A percentile compares a stretch with the other conserved stretches of the same genome.
Evolutionary conservation across 2,329 filamentous ascomycete genomes (phyloP).

Genomic region (Nigrospora osmanthi): DNA sequence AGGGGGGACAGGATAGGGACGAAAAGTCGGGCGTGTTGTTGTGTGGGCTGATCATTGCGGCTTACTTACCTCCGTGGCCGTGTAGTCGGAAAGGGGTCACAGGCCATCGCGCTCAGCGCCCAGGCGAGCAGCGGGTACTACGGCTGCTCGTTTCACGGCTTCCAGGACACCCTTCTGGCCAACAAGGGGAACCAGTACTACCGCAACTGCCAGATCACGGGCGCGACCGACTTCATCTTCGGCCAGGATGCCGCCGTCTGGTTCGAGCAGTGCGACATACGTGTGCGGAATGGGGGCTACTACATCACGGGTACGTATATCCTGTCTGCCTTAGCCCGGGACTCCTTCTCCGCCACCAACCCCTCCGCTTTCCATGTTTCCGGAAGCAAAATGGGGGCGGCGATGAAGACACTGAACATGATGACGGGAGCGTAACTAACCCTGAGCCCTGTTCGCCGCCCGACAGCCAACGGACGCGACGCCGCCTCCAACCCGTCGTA

Average conservation of each 20-base stretch:
- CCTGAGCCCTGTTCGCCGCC: not conserved
- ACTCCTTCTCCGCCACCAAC: no score
- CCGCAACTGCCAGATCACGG: constrained; percentile 31
- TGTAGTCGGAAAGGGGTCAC: constrained; percentile 32
- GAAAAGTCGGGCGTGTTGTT: no score
- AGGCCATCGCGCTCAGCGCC: constrained; percentile 38
- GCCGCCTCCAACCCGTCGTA: constrained; percentile 26
- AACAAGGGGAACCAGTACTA: constrained; percentile 40
- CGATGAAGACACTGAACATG: no score
- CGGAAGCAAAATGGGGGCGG: no score
- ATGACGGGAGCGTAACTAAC: not conserved
- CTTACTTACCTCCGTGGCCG: not conserved
- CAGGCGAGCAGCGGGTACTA: constrained; percentile 38
- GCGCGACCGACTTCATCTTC: constrained; percentile 43
- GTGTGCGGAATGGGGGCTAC: constrained; percentile 26
- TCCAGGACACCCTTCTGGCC: constrained; percentile 41
- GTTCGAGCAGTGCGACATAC: constrained; percentile 34
- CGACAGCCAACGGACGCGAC: constrained; percentile 32
- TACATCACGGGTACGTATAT: constrained; percentile 30
- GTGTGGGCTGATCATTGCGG: not conserved
- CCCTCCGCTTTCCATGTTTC: no score
- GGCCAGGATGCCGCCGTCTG: constrained; percentile 32
- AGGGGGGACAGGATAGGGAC: no score
- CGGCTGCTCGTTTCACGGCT: constrained; percentile 35
- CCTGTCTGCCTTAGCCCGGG: no score